A percentile compares a stretch with the other conserved stretches of the same genome.
Conservation (phyloP, 176 grass and related monocot genomes). For the Tillandsia fasciculata region DNA sequence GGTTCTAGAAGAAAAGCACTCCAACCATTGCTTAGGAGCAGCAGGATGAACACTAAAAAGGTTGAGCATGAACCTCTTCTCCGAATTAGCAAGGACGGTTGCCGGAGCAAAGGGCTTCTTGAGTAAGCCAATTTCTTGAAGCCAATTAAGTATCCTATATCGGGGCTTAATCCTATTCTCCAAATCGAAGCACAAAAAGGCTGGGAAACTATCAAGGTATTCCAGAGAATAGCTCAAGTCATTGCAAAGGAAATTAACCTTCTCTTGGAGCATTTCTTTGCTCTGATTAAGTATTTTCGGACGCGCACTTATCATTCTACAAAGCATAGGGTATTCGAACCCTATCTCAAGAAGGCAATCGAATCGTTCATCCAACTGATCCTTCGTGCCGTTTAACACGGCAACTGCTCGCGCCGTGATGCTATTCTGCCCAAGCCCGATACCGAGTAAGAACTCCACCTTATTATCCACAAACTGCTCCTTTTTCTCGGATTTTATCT, state of each 20-base stretch:
- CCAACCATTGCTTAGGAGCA: constrained; percentile 86
- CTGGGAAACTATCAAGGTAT: constrained; percentile 57
- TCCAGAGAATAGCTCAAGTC: constrained; percentile 61
- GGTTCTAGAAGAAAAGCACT: constrained; percentile 58
- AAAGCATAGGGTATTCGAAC: constrained; percentile 51
- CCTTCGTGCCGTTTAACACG: constrained; percentile 30
- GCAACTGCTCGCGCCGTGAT: constrained; percentile 17
- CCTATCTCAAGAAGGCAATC: constrained; percentile 56
- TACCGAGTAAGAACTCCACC: constrained; percentile 59
- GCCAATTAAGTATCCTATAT: constrained; percentile 75
- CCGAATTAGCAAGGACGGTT: constrained; percentile 68
- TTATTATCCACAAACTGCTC: constrained; percentile 33
- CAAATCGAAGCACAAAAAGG: constrained; percentile 78
- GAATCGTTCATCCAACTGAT: constrained; percentile 57
- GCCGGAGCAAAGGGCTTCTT: constrained; percentile 45
- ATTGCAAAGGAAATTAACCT: constrained; percentile 59
- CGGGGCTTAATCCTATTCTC: constrained; percentile 77
- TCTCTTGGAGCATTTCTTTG: constrained; percentile 47
- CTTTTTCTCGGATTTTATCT: constrained; percentile 34
- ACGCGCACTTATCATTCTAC: constrained; percentile 43
- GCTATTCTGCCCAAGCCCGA: constrained; percentile 72
- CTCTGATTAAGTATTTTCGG: constrained; percentile 77
- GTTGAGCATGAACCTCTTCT: constrained; percentile 60
- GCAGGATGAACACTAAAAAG: constrained; percentile 66
- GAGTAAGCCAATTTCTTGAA: constrained; percentile 50